Evolutionary conservation across 2,329 filamentous ascomycete species (phyloP).

Genomic region (Diplodia corticola): DNA sequence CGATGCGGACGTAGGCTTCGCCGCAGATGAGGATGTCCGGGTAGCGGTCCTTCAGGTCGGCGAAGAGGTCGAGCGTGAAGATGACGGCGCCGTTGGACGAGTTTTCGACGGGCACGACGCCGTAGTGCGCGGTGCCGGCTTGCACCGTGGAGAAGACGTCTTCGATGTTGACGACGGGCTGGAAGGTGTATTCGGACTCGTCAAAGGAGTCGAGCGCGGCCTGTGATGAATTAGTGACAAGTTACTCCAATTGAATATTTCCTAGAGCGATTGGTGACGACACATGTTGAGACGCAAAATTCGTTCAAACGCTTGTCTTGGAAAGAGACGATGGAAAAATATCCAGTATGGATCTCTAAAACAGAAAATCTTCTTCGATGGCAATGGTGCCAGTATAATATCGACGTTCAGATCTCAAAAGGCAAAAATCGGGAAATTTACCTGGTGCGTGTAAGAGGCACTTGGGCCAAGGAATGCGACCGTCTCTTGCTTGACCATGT

Average conservation of each 20-base stretch:
- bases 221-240: slow-evolving; percentile 35
- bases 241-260: neutral
- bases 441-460: slow-evolving; percentile 71
- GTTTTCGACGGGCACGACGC: slow-evolving; percentile 94
- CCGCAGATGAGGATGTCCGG: slow-evolving; percentile 73
- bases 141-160: slow-evolving; percentile 83
- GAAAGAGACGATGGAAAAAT: slow-evolving; percentile 4
- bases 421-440: slow-evolving; percentile 34
- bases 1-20: slow-evolving; percentile 83
- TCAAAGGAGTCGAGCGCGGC: slow-evolving; percentile 55
- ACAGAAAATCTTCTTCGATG: neutral
- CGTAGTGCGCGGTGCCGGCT: slow-evolving; percentile 61
- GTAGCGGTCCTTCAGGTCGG: slow-evolving; percentile 67
- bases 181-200: slow-evolving; percentile 40
- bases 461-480: slow-evolving; percentile 64
- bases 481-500: slow-evolving; percentile 26
- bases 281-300: neutral
- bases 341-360: neutral
- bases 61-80: slow-evolving; percentile 85
- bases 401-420: neutral
- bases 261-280: neutral
- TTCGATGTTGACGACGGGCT: slow-evolving; percentile 49
- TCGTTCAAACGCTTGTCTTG: neutral
- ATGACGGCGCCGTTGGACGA: slow-evolving; percentile 91
- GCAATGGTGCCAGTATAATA: slow-evolving; percentile 11